phyloP scores from a whole-genome alignment of 495 filamentous ascomycete genomes.

The Halenospora varia region DNA sequence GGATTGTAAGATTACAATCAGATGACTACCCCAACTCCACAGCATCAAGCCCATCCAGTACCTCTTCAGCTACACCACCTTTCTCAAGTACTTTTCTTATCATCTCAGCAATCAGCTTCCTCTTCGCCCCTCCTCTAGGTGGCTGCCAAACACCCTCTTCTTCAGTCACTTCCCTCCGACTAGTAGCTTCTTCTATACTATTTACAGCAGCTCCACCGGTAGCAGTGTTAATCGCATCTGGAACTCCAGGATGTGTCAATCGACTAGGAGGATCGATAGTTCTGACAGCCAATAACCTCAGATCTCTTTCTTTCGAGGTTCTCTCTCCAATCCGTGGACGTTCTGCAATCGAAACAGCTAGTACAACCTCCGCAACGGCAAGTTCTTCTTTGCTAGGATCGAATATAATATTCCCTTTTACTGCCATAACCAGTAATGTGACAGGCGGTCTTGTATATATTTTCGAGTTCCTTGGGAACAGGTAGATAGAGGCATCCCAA shows the following conservation, averaged over 20 bases:
- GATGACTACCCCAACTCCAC: constrained; percentile 40
- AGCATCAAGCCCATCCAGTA: constrained; percentile 70
- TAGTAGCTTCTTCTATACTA: constrained; percentile 32
- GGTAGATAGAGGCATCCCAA: constrained; percentile 74
- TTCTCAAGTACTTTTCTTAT: constrained; percentile 59
- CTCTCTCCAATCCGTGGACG: constrained; percentile 24
- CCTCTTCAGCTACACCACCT: constrained; percentile 81
- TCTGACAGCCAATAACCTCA: constrained; percentile 58
- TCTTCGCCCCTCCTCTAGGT: constrained; percentile 69
- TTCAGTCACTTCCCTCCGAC: constrained; percentile 48
- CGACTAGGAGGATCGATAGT: constrained; percentile 68
- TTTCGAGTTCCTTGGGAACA: constrained; percentile 58
- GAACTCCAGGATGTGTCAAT: constrained; percentile 56
- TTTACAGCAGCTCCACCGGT: constrained; percentile 41
- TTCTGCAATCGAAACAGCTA: constrained; percentile 70
- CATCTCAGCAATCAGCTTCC: constrained; percentile 61
- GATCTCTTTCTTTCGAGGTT: constrained; percentile 16
- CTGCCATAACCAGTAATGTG: constrained; percentile 82
- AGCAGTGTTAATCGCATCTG: constrained; percentile 62
- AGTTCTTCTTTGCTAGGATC: constrained; percentile 89
- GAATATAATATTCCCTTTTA: constrained; percentile 87
- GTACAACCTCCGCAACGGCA: constrained; percentile 80
- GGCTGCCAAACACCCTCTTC: constrained; percentile 76
- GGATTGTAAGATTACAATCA: not conserved
- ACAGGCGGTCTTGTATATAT: constrained; percentile 61